These are phyloP conservation scores for Chenopodium album DNA, from an alignment of 148 eudicot species.

Conservation along the genomic window DNA sequence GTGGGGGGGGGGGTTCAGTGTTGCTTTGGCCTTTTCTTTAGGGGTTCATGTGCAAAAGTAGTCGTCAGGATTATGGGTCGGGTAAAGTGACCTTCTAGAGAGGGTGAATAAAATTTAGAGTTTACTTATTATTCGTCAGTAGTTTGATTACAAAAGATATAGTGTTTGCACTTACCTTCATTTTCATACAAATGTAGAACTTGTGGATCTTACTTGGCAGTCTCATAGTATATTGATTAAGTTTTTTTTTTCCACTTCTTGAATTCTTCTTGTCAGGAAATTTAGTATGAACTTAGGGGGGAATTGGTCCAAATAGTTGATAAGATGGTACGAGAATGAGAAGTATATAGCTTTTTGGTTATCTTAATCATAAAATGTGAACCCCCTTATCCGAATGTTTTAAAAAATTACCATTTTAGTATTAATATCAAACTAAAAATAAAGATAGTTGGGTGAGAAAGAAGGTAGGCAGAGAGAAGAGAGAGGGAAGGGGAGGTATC, in stretches of 20 bases:
- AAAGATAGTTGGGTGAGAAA: no score
- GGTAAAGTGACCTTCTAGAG: neutral
- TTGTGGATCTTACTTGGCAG: neutral
- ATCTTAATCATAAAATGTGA: no score
- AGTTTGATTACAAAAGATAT: neutral
- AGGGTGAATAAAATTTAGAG: neutral
- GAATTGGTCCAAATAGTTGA: no score
- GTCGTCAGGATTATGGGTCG: neutral
- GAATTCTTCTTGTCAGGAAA: neutral
- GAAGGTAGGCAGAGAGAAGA: no score
- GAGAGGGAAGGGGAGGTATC: no score
- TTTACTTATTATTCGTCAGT: neutral
- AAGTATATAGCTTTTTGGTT: no score
- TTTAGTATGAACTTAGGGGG: neutral
- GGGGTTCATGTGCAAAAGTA: neutral
- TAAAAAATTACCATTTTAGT: no score
- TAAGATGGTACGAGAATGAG: no score
- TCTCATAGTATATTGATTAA: neutral
- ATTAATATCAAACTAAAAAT: neutral
- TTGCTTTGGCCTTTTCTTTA: neutral
- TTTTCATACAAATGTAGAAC: neutral
- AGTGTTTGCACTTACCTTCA: neutral
- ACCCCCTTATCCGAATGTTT: no score
- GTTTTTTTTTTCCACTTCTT: neutral
- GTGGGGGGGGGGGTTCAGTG: neutral